Evolutionary conservation across 805 yeast genomes (phyloP).

Genomic region (Limtongozyma cylindracea): DNA sequence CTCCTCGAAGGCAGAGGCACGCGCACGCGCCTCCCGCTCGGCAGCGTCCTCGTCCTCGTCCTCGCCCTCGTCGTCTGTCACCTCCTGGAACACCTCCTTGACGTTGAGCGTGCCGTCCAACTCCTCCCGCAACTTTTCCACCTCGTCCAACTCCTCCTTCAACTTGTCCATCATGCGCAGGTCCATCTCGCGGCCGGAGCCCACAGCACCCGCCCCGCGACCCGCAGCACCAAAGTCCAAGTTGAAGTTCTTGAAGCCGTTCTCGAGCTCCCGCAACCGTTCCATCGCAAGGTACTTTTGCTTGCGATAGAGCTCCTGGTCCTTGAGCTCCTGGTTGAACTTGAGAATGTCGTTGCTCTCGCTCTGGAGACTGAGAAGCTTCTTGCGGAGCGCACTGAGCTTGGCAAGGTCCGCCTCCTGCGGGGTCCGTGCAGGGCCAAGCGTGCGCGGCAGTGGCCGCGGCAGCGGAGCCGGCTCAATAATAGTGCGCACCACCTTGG

Average conservation of each 20-base stretch:
- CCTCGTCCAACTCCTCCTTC: conserved; percentile 15
- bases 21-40: too few relatives aligned
- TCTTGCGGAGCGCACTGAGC: conserved; percentile 25
- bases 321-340: conserved; percentile 39
- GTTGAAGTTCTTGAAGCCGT: conserved; percentile 36
- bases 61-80: conserved; percentile 1
- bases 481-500: too few relatives aligned
- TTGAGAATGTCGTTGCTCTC: conserved; percentile 62
- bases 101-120: conserved; percentile 13
- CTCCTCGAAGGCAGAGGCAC: conserved; percentile 4
- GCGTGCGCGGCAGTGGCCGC: too few relatives aligned
- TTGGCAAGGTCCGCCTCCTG: conserved; percentile 27
- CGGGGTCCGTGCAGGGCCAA: conserved; percentile 14
- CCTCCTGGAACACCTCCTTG: conserved; percentile 1
- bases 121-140: conserved; percentile 13
- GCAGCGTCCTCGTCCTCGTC: too few relatives aligned
- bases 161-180: conserved; percentile 11
- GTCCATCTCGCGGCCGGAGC: conserved; percentile 5
- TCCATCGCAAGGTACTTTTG: conserved; percentile 46
- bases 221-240: conserved; percentile 16
- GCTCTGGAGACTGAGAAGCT: conserved; percentile 33
- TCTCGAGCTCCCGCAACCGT: conserved; percentile 45
- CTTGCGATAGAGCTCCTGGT: conserved; percentile 27
- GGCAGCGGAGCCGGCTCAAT: too few relatives aligned
- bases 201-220: conserved; percentile 3